Base-by-base conservation (phyloP, 768 basidiomycete species). In the Cantharellus cinnabarinus region DNA sequence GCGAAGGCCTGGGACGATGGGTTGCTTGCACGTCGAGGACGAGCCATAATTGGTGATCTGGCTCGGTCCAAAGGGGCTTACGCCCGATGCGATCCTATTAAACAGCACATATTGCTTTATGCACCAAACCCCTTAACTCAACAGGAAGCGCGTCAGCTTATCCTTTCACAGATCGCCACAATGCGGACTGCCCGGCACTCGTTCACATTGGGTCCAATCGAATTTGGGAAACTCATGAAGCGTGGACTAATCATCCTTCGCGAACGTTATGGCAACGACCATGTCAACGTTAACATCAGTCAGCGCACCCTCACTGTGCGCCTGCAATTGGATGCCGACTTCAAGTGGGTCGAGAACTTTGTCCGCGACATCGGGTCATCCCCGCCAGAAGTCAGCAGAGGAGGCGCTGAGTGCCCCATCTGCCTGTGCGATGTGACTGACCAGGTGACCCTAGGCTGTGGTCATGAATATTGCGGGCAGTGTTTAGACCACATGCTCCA, bases 401-500 rank as follows among this genome's bases (percentile, higher is more conserved):
- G 20, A 62, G 41, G 34, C 51, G 53, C 38, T 67, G 42, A 59
- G 4, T 89, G 86, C 64, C 85, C 86, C 0, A 79, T 86, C 2
- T 89, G 86, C 67, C 77, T 87, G 60, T 74, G 74, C 58, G 73
- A 77, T 50, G 75, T 75, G 0, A 69, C 75, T 0, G 67, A 73
- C 0, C 81, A 81, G 0, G 67, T 80, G 2, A 71, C 71, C 5
- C 72, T 87, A 1, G 67, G 66, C 5, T 89, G 86, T 62, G 78
- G 81, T 1, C 85, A 89, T 66, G 64, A 64, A 0, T 86, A 79
- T 77, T 89, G 86, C 66, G 75, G 75, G 42, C 61, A 71, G 2
- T 89, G 86, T 66, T 66, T 89, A 29, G n/a, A 68, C 4, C 68
- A 72, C 39, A 88, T 85, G 65, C 71, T 89, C 20, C 66, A 68